These are phyloP conservation scores for Spathaspora sp. DNA, from an alignment of 805 yeast species.

Conservation along the genomic window DNA sequence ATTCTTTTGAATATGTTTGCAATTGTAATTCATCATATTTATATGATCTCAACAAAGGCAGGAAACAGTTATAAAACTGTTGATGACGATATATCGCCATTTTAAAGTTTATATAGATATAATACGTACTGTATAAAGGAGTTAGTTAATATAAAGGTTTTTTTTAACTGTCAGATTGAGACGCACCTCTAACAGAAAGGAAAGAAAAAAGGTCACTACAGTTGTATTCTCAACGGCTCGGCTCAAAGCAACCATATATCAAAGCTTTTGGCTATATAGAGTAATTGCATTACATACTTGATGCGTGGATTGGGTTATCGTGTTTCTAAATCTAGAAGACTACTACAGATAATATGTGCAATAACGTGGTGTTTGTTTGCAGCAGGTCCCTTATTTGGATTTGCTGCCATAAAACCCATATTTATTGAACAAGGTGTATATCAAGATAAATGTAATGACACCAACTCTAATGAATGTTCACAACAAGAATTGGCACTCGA, in stretches of 20 bases:
- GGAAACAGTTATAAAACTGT: conserved; percentile 30
- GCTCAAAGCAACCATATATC: not conserved
- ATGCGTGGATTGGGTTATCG: conserved; percentile 1
- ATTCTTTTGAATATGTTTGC: conserved; percentile 32
- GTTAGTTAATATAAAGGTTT: not conserved
- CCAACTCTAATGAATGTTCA: conserved; percentile 44
- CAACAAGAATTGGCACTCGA: conserved; percentile 84
- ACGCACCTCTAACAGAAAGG: not conserved
- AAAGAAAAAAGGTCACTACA: not conserved
- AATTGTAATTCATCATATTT: conserved; percentile 36
- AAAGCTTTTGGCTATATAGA: not conserved
- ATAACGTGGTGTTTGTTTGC: conserved; percentile 83
- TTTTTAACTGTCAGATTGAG: not conserved
- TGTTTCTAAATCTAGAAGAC: conserved; percentile 22
- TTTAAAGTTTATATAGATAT: conserved; percentile 11
- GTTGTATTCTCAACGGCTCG: not conserved
- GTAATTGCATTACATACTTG: not conserved
- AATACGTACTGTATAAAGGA: not conserved
- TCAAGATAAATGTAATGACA: conserved; percentile 50
- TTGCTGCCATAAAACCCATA: conserved; percentile 90
- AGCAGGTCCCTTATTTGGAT: conserved; percentile 93
- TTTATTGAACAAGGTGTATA: conserved; percentile 77
- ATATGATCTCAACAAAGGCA: conserved; percentile 22
- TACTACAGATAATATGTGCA: conserved; percentile 67
- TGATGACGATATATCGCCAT: conserved; percentile 35